Conservation (phyloP, 2,329 filamentous ascomycete species). For the Rutstroemia sp. region DNA sequence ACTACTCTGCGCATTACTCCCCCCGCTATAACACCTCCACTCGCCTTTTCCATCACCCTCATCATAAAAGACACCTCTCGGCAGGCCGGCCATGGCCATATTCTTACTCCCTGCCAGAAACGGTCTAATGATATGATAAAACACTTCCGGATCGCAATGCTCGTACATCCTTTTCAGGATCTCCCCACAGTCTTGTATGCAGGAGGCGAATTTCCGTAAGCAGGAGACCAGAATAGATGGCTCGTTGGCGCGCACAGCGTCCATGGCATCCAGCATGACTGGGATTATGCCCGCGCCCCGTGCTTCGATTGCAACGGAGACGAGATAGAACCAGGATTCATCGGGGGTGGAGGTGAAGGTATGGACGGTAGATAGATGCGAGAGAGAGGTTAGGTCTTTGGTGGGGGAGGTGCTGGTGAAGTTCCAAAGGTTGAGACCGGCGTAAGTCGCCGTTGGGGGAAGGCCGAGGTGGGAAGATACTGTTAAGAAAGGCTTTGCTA, state of each 20-base stretch:
- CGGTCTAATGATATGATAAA: conserved; percentile 83
- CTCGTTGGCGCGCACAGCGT: conserved; percentile 56
- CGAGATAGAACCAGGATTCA: conserved; percentile 90
- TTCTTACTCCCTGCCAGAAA: conserved; percentile 89
- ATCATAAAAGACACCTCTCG: conserved; percentile 79
- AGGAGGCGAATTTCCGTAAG: conserved; percentile 56
- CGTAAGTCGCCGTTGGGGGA: conserved; percentile 85
- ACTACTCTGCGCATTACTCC: conserved; percentile 88
- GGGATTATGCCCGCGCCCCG: conserved; percentile 68
- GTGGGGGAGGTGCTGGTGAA: conserved; percentile 54
- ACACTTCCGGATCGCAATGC: conserved; percentile 75
- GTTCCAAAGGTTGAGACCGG: conserved; percentile 84
- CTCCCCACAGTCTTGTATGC: conserved; percentile 58
- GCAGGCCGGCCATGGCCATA: conserved; percentile 78
- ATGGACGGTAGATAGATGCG: conserved; percentile 62
- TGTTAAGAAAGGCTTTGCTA: conserved; percentile 69
- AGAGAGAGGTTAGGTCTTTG: conserved; percentile 33
- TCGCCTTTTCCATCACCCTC: conserved; percentile 56
- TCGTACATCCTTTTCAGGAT: conserved; percentile 83
- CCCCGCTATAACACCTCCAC: conserved; percentile 77
- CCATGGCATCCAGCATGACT: conserved; percentile 68
- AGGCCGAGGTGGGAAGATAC: conserved; percentile 70
- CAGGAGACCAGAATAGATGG: conserved; percentile 52
- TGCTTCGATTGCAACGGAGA: conserved; percentile 87
- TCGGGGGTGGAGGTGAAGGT: conserved; percentile 86